These are phyloP conservation scores for Cokeromyces recurvatus DNA, from an alignment of 371 early-diverging fungal genomes.

Conservation along the genomic window DNA sequence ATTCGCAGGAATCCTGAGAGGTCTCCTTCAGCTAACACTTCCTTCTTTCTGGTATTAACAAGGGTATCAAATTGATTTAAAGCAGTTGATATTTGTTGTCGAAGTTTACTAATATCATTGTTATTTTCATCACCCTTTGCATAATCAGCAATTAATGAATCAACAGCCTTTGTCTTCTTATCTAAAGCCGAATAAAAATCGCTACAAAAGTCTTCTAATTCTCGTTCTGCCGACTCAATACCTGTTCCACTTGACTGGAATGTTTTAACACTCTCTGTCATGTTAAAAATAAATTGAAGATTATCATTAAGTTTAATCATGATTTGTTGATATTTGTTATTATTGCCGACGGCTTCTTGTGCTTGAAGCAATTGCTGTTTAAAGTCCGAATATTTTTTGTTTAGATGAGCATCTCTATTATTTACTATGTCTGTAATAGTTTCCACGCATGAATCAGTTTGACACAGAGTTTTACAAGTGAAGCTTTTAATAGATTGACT, in stretches of 20 bases:
- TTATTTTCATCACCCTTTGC: conserved; percentile 3
- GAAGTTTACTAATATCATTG: conserved; percentile 15
- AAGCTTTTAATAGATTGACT: background rate
- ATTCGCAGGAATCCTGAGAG: conserved; percentile 25
- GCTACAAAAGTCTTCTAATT: conserved; percentile 24
- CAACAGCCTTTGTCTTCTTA: conserved; percentile 19
- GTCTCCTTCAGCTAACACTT: conserved; percentile 26
- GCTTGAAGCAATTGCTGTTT: background rate
- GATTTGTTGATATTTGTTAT: conserved; percentile 6
- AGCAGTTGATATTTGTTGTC: conserved; percentile 7
- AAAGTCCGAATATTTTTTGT: background rate
- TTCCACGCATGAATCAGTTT: background rate
- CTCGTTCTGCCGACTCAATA: conserved; percentile 15
- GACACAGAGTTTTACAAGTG: background rate
- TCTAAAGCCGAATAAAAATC: conserved; percentile 15
- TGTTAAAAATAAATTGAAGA: conserved; percentile 20
- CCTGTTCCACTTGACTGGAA: conserved; percentile 22
- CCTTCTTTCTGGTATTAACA: conserved; percentile 25
- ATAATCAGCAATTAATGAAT: background rate
- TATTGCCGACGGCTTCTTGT: background rate
- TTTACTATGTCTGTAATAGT: background rate
- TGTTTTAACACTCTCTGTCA: conserved; percentile 23
- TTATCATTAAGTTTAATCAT: conserved; percentile 25
- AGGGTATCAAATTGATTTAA: conserved; percentile 14
- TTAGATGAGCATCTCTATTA: background rate